A percentile compares a stretch with the other conserved stretches of the same genome.
These are phyloP conservation scores for Phoenix roebelenii DNA, from an alignment of 176 grass and related monocot genomes.

Conservation along the genomic window DNA sequence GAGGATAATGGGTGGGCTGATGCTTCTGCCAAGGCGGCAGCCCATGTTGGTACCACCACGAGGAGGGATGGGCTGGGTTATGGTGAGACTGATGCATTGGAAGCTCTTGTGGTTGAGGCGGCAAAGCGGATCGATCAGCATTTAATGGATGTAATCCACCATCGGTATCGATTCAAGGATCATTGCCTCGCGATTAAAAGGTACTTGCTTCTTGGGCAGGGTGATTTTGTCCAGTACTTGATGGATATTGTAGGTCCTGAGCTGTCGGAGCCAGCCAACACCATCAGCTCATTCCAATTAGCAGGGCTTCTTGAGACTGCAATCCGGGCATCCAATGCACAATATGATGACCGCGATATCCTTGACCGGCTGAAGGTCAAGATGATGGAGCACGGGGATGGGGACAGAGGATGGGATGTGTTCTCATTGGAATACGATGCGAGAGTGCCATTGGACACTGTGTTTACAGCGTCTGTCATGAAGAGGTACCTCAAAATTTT, in stretches of 20 bases:
- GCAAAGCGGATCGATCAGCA: slow-evolving; percentile 72
- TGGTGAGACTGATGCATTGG: slow-evolving; percentile 80
- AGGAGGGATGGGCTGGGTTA: slow-evolving; percentile 74
- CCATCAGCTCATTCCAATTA: slow-evolving; percentile 89
- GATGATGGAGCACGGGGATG: slow-evolving; percentile 92
- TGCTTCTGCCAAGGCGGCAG: slow-evolving; percentile 55
- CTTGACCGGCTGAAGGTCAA: slow-evolving; percentile 85
- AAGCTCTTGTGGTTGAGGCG: slow-evolving; percentile 77
- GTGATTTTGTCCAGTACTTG: slow-evolving; percentile 94
- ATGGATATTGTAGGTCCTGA: slow-evolving; percentile 93
- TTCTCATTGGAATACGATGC: slow-evolving; percentile 95
- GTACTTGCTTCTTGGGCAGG: slow-evolving; percentile 95
- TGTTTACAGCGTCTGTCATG: slow-evolving; percentile 91
- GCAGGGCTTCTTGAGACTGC: slow-evolving; percentile 80
- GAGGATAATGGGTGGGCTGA: slow-evolving; percentile 83
- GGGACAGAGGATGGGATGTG: slow-evolving; percentile 87
- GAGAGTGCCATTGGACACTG: slow-evolving; percentile 66
- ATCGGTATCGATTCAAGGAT: slow-evolving; percentile 70
- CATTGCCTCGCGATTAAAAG: slow-evolving; percentile 92
- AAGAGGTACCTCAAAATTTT: slow-evolving; percentile 91
- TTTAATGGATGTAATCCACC: slow-evolving; percentile 90
- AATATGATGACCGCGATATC: slow-evolving; percentile 88
- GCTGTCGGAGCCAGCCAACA: slow-evolving; percentile 88
- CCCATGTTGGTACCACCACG: slow-evolving; percentile 74
- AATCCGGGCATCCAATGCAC: slow-evolving; percentile 77